These are phyloP conservation scores for Penicillium hesseltinei DNA, from an alignment of 2,329 filamentous ascomycete species.

Conservation along the genomic window DNA sequence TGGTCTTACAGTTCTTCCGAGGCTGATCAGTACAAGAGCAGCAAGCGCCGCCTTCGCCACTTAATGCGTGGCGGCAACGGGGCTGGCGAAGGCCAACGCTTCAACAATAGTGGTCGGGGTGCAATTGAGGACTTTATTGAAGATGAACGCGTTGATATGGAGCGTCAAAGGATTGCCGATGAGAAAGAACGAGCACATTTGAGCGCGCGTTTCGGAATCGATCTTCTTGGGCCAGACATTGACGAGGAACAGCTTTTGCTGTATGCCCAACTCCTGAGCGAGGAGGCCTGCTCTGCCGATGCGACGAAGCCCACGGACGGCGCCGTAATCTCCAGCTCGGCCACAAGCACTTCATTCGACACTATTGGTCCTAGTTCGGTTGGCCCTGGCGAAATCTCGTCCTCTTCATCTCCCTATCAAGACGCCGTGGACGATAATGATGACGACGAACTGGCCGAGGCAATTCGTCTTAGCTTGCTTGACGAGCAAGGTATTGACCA, in stretches of 20 bases:
- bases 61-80: slow-evolving; percentile 63
- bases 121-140: slow-evolving; percentile 79
- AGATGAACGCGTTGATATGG: slow-evolving; percentile 78
- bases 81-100: slow-evolving; percentile 53
- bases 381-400: slow-evolving; percentile 31
- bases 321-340: slow-evolving; percentile 38
- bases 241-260: slow-evolving; percentile 63
- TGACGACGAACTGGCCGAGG: slow-evolving; percentile 61
- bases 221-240: slow-evolving; percentile 59
- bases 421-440: slow-evolving; percentile 49
- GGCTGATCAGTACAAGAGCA: slow-evolving; percentile 69
- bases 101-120: slow-evolving; percentile 62
- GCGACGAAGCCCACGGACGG: slow-evolving; percentile 46
- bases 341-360: slow-evolving; percentile 39
- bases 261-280: slow-evolving; percentile 61
- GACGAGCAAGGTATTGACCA: slow-evolving; percentile 30
- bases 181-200: slow-evolving; percentile 68
- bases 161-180: slow-evolving; percentile 66
- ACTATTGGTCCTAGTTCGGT: slow-evolving; percentile 36
- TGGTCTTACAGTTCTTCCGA: slow-evolving; percentile 89
- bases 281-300: slow-evolving; percentile 56
- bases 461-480: slow-evolving; percentile 55
- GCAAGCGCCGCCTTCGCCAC: slow-evolving; percentile 75
- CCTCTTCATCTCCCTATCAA: slow-evolving; percentile 37
- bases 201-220: slow-evolving; percentile 78